Conservation (phyloP, 805 yeast genomes). For the Kuraishia piskuri region DNA sequence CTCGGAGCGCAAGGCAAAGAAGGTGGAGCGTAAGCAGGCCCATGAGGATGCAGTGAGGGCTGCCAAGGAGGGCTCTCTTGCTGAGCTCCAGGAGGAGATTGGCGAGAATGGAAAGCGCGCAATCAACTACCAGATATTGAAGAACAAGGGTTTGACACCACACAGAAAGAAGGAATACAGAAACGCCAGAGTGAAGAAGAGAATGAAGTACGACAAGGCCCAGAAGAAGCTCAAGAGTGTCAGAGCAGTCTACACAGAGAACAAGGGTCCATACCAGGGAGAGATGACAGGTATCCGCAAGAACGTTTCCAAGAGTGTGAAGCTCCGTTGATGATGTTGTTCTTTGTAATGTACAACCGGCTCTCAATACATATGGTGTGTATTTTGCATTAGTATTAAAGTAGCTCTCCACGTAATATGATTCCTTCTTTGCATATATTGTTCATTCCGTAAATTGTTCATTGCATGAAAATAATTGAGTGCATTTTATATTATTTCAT, state of each 20-base stretch:
- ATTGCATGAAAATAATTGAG: too few relatives aligned
- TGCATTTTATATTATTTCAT: too few relatives aligned
- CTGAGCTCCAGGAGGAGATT: constrained; percentile 55
- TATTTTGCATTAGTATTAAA: too few relatives aligned
- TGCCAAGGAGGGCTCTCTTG: constrained; percentile 76
- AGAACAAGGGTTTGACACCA: constrained; percentile 94
- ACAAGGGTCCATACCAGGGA: constrained; percentile 78
- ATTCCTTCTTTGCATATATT: too few relatives aligned
- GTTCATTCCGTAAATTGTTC: too few relatives aligned
- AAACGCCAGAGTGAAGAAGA: constrained; percentile 96
- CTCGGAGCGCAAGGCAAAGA: constrained; percentile 35
- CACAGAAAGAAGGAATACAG: constrained; percentile 89
- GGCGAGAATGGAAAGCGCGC: constrained; percentile 91
- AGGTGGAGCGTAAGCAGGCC: constrained; percentile 46
- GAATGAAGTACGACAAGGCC: constrained; percentile 92
- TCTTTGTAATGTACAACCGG: neutral
- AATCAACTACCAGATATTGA: constrained; percentile 85
- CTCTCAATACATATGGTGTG: neutral
- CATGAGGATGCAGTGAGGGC: constrained; percentile 70
- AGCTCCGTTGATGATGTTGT: constrained; percentile 28
- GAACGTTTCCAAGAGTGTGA: constrained; percentile 81
- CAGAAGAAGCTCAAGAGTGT: constrained; percentile 87
- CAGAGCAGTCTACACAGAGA: constrained; percentile 78
- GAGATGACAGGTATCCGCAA: constrained; percentile 97
- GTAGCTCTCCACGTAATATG: too few relatives aligned